Evolutionary conservation across 1,284 basidiomycete genomes (phyloP).

Genomic region (Coriolopsis trogii): DNA sequence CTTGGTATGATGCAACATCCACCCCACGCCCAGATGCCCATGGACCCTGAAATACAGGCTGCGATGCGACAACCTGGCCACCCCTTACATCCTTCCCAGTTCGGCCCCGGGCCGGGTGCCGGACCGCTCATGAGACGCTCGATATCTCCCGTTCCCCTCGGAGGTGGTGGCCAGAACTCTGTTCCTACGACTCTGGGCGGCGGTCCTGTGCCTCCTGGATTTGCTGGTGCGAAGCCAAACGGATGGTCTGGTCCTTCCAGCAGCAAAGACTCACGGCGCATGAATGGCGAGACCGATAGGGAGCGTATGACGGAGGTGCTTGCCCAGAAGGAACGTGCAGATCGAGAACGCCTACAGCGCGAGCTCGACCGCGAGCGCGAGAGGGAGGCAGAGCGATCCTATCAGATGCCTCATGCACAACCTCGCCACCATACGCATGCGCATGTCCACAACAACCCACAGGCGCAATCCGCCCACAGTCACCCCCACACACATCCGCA

Average conservation of each 20-base stretch:
- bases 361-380: slow-evolving; percentile 31
- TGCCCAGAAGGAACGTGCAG: slow-evolving; percentile 32
- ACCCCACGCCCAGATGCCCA: slow-evolving; percentile 27
- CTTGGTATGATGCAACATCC: slow-evolving; percentile 25
- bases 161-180: slow-evolving; percentile 17
- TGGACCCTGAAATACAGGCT: slow-evolving; percentile 30
- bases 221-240: slow-evolving; percentile 24
- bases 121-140: slow-evolving; percentile 32
- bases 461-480: slow-evolving; percentile 31
- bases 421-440: slow-evolving; percentile 28
- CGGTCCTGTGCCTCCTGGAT: slow-evolving; percentile 22
- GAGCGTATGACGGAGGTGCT: slow-evolving; percentile 32
- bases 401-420: slow-evolving; percentile 24
- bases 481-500: slow-evolving; percentile 43
- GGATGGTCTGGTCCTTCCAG: slow-evolving; percentile 23
- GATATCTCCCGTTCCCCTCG: slow-evolving; percentile 33
- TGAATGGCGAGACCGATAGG: slow-evolving; percentile 32
- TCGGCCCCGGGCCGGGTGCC: slow-evolving; percentile 20
- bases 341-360: slow-evolving; percentile 29
- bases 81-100: slow-evolving; percentile 19
- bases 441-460: slow-evolving; percentile 27
- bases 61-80: slow-evolving; percentile 26
- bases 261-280: slow-evolving; percentile 24
- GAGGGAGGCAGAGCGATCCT: slow-evolving; percentile 25
- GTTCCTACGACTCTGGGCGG: slow-evolving; percentile 20